phyloP scores from a whole-genome alignment of 345 rosid genomes.

The Firmiana major region DNA sequence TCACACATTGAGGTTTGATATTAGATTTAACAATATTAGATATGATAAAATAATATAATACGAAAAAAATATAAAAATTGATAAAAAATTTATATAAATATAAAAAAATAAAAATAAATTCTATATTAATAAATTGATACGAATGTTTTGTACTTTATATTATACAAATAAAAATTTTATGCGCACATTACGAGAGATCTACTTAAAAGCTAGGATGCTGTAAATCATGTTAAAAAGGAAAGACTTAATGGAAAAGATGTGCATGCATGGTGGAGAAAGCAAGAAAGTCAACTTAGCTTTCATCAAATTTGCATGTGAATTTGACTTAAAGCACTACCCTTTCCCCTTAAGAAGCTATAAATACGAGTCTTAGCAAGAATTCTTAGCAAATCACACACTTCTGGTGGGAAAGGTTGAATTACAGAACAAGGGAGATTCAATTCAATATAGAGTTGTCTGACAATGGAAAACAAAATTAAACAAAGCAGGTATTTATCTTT shows the following conservation, averaged over 20 bases:
- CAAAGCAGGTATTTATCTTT: neutral
- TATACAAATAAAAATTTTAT: too few relatives aligned
- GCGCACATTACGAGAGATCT: too few relatives aligned
- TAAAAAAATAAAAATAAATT: too few relatives aligned
- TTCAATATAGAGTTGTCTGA: neutral
- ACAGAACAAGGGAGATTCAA: neutral
- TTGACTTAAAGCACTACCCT: neutral
- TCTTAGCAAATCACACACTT: neutral
- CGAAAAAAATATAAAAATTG: too few relatives aligned
- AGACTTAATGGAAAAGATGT: neutral
- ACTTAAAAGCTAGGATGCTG: too few relatives aligned
- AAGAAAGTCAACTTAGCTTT: slow-evolving; percentile 8
- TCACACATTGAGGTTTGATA: neutral
- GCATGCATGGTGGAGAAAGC: neutral
- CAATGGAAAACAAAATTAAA: slow-evolving; percentile 9
- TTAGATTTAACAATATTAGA: too few relatives aligned
- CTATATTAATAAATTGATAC: too few relatives aligned
- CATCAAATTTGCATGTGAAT: neutral
- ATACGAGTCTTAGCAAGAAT: neutral
- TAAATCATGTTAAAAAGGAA: neutral
- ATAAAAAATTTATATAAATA: too few relatives aligned
- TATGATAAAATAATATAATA: too few relatives aligned
- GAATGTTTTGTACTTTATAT: too few relatives aligned
- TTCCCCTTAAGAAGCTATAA: neutral
- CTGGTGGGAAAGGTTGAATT: neutral